phyloP scores from a whole-genome alignment of 2,329 filamentous ascomycete genomes.

The Claviceps sorghi region DNA sequence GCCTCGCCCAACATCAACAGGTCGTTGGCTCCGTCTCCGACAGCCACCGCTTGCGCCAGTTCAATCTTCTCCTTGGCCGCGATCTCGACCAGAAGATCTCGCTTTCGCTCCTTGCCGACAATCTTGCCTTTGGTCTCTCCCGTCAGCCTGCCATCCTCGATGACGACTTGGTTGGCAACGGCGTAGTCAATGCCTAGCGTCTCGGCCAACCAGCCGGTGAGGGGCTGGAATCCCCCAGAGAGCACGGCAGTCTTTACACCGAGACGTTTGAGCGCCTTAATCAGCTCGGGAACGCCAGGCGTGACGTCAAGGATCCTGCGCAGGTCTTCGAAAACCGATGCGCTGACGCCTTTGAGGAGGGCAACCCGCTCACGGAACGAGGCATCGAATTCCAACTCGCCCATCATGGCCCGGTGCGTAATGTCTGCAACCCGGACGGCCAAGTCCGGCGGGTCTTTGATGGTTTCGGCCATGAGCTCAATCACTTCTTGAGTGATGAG shows the following conservation, averaged over 20 bases:
- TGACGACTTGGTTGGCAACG: slow-evolving; percentile 69
- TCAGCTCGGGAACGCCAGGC: slow-evolving; percentile 60
- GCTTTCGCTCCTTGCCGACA: slow-evolving; percentile 63
- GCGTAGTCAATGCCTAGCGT: slow-evolving; percentile 77
- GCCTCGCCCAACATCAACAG: slow-evolving; percentile 64
- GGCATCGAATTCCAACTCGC: slow-evolving; percentile 80
- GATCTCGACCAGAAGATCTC: slow-evolving; percentile 55
- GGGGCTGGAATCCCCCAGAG: slow-evolving; percentile 79
- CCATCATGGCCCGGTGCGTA: slow-evolving; percentile 87
- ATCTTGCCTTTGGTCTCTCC: slow-evolving; percentile 60
- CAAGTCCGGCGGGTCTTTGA: slow-evolving; percentile 55
- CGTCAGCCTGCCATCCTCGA: slow-evolving; percentile 48
- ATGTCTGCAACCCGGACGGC: slow-evolving; percentile 73
- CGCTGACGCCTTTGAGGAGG: slow-evolving; percentile 67
- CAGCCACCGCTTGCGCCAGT: slow-evolving; percentile 53
- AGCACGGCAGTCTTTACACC: slow-evolving; percentile 83
- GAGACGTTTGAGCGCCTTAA: slow-evolving; percentile 58
- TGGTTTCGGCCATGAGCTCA: slow-evolving; percentile 75
- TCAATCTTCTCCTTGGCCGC: slow-evolving; percentile 51
- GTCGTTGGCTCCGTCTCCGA: slow-evolving; percentile 75
- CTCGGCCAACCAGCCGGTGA: slow-evolving; percentile 73
- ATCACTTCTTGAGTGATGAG: slow-evolving; percentile 96
- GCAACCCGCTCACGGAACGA: slow-evolving; percentile 69
- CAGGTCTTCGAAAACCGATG: slow-evolving; percentile 64
- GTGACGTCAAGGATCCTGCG: slow-evolving; percentile 66